These are phyloP conservation scores for Globisporangium barbulae DNA, from an alignment of 352 stramenopile genomes.

Conservation along the genomic window DNA sequence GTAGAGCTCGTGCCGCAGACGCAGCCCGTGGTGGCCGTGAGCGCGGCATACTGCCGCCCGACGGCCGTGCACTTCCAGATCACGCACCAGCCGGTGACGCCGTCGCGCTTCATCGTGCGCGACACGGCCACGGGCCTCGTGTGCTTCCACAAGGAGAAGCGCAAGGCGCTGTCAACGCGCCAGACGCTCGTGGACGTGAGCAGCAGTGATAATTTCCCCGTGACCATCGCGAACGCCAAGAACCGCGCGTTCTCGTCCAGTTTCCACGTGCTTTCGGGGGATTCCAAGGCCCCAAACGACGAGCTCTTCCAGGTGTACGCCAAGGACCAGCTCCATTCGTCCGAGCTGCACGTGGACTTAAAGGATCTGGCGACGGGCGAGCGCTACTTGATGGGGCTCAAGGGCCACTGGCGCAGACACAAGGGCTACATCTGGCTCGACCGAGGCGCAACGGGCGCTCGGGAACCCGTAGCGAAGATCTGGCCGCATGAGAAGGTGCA, in stretches of 20 bases:
- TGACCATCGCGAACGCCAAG: not conserved
- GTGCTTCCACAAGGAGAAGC: constrained; percentile 2
- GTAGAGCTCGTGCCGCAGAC: not conserved
- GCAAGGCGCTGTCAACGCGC: constrained; percentile 6
- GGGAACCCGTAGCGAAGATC: not conserved
- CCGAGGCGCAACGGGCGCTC: not conserved
- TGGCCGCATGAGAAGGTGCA: not conserved
- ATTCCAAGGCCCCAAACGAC: not conserved
- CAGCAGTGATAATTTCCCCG: not conserved
- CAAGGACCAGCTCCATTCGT: constrained; percentile 1
- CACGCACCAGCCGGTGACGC: not conserved
- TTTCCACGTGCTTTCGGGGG: not conserved
- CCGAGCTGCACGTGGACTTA: constrained; percentile 1
- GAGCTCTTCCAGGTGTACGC: constrained; percentile 9
- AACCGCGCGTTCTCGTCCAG: not conserved
- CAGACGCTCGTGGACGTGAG: constrained; percentile 5
- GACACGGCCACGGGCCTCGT: not conserved
- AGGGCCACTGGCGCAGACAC: not conserved
- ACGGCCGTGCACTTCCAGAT: not conserved
- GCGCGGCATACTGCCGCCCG: not conserved
- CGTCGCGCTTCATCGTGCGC: constrained; percentile 12
- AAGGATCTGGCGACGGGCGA: not conserved
- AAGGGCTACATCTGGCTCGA: constrained; percentile 2
- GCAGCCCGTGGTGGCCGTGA: not conserved
- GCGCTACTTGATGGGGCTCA: constrained; percentile 4